Evolutionary conservation across 768 basidiomycete species (phyloP), one percentile per base, ranked within the genome.

Genomic region (Pleurotus eryngii): DNA sequence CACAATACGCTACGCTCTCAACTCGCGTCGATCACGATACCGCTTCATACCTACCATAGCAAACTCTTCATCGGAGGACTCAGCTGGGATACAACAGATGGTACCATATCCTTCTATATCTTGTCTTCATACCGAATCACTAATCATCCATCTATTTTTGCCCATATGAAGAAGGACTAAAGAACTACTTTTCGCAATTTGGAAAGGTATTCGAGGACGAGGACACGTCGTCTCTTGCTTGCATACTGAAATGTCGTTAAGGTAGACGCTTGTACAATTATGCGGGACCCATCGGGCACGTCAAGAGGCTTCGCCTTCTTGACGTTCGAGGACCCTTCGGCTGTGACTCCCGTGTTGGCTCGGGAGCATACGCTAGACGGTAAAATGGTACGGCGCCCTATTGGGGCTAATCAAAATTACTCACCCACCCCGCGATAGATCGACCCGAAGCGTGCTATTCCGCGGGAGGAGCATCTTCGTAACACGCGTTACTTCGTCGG

Each of bases 1-100:
- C 60, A 57, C 62, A 40, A 54, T 59, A 59, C 63, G 42, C 20
- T 56, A 56, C 55, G 26, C 30, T 37, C 22, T 14, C 55, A 22
- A 56, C 40, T 46, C 38, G 38, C 53, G 38, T 42, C 39, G 42
- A 17, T 42, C 35, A 14, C 42, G 22, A 17, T 30, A 42, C 30
- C 39, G 56, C 61, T 57, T 60, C 59, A 56, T 63, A 59, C 58
- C 65, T 63, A 59, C 67, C 55, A 62, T 82, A 92, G 91, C 72
- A 93, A 93, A 81, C 86, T 93, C 81, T 93, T 93, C 77, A 86
- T 93, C 71, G 91, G 91, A 64, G 91, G 91, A 66, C 80, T 93
- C 62, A 92, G 87, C 76, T 93, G 91, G 91, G 90, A 92, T 68
- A 93, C 91, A 68, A 89, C 87, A 75, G 91, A 92, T 79, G 91